A percentile compares a stretch with the other conserved stretches of the same genome.
These are phyloP conservation scores for Musa acuminata DNA, from an alignment of 176 grass and related monocot species.

Conservation along the genomic window DNA sequence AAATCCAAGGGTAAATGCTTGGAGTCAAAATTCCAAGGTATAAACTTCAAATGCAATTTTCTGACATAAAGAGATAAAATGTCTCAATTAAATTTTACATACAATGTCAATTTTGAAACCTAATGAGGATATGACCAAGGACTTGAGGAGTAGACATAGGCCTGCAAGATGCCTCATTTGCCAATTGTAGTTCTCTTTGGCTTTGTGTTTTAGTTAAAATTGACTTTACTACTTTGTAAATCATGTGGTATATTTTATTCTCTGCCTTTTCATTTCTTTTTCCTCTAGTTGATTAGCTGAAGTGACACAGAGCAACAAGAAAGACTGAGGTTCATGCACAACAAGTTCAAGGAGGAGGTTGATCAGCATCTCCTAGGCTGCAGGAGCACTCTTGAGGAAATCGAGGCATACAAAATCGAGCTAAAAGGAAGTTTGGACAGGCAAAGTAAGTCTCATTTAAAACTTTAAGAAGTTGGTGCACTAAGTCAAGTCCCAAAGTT, in stretches of 20 bases:
- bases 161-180: background rate
- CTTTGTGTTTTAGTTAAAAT: background rate
- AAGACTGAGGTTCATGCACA: slow-evolving; percentile 57
- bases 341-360: slow-evolving; percentile 78
- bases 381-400: slow-evolving; percentile 51
- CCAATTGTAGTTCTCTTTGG: slow-evolving; percentile 7
- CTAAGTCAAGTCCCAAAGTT: background rate
- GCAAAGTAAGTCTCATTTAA: slow-evolving; percentile 60
- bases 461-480: background rate
- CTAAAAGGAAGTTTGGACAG: slow-evolving; percentile 62
- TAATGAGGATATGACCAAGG: background rate
- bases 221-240: background rate
- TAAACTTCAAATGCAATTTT: slow-evolving; percentile 11
- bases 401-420: slow-evolving; percentile 66
- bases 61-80: background rate
- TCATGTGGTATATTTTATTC: background rate
- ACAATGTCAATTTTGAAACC: background rate
- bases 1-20: slow-evolving; percentile 72
- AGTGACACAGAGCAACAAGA: slow-evolving; percentile 55
- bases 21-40: slow-evolving; percentile 93
- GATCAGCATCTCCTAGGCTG: slow-evolving; percentile 58
- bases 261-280: slow-evolving; percentile 2
- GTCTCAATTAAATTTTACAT: background rate
- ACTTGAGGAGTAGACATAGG: background rate
- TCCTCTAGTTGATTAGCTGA: background rate